Conservation (phyloP, 1,139 yeast species). For the Geotrichum candidum region DNA sequence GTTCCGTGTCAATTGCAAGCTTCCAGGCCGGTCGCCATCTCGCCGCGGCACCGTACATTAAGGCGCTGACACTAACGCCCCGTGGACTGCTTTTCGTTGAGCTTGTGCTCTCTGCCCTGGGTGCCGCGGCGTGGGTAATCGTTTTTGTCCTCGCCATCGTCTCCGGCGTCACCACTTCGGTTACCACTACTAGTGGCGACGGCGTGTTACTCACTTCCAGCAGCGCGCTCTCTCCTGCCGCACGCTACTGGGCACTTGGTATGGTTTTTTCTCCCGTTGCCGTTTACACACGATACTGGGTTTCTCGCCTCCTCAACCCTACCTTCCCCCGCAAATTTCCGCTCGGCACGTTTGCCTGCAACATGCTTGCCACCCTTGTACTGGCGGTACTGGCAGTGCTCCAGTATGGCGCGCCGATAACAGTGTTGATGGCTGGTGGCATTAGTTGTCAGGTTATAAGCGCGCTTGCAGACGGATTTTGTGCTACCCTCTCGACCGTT, state of each 20-base stretch:
- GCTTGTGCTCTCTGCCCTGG: constrained; percentile 24
- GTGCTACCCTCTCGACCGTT: constrained; percentile 73
- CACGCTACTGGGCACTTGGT: constrained; percentile 63
- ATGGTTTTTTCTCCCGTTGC: constrained; percentile 62
- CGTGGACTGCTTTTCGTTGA: constrained; percentile 4
- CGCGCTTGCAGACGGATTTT: constrained; percentile 64
- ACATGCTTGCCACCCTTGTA: constrained; percentile 52
- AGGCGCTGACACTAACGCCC: not conserved
- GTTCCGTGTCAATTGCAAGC: constrained; percentile 41
- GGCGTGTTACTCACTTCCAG: not conserved
- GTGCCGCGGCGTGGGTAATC: constrained; percentile 39
- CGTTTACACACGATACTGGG: constrained; percentile 51
- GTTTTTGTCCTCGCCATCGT: constrained; percentile 42
- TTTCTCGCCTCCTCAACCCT: constrained; percentile 48
- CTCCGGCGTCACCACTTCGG: constrained; percentile 16
- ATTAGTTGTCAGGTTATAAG: constrained; percentile 48
- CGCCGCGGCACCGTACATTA: constrained; percentile 18
- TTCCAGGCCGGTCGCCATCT: constrained; percentile 43
- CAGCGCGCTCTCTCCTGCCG: constrained; percentile 24
- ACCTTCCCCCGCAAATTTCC: constrained; percentile 42
- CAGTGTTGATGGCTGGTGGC: constrained; percentile 27
- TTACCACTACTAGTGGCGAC: not conserved
- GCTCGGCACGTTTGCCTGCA: constrained; percentile 69
- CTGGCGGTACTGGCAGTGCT: constrained; percentile 53
- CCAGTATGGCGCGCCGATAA: constrained; percentile 40